Base-by-base conservation (phyloP, 1,139 yeast species). In the Geotrichum klebahnii region DNA sequence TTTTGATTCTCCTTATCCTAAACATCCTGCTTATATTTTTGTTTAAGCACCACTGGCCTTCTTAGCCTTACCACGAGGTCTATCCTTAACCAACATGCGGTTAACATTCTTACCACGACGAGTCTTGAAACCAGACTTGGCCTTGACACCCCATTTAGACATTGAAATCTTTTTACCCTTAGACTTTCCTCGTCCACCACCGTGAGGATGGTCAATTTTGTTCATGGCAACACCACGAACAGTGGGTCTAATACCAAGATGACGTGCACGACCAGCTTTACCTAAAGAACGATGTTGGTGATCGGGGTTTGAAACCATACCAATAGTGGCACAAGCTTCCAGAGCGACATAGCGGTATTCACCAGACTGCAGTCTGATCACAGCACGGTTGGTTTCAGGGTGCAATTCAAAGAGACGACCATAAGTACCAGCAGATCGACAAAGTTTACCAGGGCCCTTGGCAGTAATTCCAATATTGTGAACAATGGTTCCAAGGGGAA, bases 161-260 rank as follows among this genome's bases (percentile, higher is more conserved):
- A 85, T 89, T 12, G 97, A 86, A 50, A 85, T 78, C 74, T 88
- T 90, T 71, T 90, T 90, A 57, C 96, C 87, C 81, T 94, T 92
- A 53, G 96, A 86, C 70, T 92, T 94, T 79, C 99, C 99, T 78
- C 98, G 84, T 73, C 99, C 99, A 84, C 99, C 99, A 77, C 99
- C 99, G 65, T 89, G 94, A 59, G 99, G 99, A 75, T 92, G 99
- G 71, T 92, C 97, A 66, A 82, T 81, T 55, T 95, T 94, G 72
- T 92, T 92, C 96, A 88, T 88, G 48, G 98, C 98, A 61, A 89
- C 88, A 79, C 99, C 99, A 76, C 99, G 85, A 35, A 89, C 96
- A 50, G 84, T 80, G 32, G 99, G 98, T 69, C 98, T 82, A 63
- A 84, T 82, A 58, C 98, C 98, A 66, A 86, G 74, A 76, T 89